phyloP scores from a whole-genome alignment of 2,329 filamentous ascomycete species.

The Tetracladium maxilliforme region DNA sequence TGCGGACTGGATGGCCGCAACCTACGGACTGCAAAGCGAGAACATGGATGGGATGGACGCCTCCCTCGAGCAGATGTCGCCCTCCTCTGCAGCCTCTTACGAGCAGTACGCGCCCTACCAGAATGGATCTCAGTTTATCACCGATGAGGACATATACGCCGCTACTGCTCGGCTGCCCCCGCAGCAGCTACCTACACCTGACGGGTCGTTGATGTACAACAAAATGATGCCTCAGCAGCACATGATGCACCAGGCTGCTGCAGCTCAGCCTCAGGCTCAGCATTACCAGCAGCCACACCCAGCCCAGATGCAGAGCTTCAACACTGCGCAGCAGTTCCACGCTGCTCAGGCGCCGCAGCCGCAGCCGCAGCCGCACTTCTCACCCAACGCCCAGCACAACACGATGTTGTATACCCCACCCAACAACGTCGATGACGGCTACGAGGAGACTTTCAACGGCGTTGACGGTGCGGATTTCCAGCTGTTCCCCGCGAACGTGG shows the following conservation, averaged over 20 bases:
- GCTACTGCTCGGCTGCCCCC: too few relatives aligned
- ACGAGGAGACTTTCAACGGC: conserved; percentile 34
- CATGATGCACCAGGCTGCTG: too few relatives aligned
- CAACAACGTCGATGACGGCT: conserved; percentile 49
- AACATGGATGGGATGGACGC: conserved; percentile 4
- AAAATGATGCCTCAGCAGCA: too few relatives aligned
- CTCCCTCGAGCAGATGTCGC: too few relatives aligned
- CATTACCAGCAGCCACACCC: too few relatives aligned
- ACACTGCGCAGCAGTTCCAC: conserved; percentile 14
- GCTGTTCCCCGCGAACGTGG: conserved; percentile 33
- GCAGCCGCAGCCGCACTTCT: conserved; percentile 36
- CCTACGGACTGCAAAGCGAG: conserved; percentile 14
- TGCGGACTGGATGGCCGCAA: conserved; percentile 19
- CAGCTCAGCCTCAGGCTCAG: too few relatives aligned
- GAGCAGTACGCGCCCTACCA: too few relatives aligned
- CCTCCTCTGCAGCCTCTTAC: too few relatives aligned
- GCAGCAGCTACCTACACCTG: conserved; percentile 8
- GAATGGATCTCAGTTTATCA: too few relatives aligned
- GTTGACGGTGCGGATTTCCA: conserved; percentile 44
- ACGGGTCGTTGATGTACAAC: too few relatives aligned
- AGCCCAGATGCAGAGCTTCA: conserved; percentile 10
- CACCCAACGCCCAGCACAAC: conserved; percentile 52
- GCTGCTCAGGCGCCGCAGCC: conserved; percentile 13
- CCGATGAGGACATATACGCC: too few relatives aligned
- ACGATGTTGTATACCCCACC: conserved; percentile 55